A percentile compares a stretch with the other conserved stretches of the same genome.
phyloP scores from a whole-genome alignment of 2,329 filamentous ascomycete genomes.

The Neonectria magnoliae region DNA sequence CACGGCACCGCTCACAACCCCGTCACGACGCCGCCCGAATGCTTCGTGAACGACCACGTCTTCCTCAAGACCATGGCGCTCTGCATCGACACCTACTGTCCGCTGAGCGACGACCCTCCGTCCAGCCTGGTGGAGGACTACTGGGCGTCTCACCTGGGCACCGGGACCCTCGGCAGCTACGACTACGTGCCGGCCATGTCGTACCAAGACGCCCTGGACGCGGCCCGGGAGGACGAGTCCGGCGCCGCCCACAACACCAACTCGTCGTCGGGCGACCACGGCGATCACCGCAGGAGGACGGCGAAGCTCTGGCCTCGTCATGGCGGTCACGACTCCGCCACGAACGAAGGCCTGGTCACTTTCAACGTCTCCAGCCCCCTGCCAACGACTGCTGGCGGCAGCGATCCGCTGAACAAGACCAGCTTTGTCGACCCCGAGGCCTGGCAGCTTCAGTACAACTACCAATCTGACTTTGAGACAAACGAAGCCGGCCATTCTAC shows the following conservation, averaged over 20 bases:
- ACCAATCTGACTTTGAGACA: constrained; percentile 61
- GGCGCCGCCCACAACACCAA: background rate
- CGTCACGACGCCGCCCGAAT: constrained; percentile 39
- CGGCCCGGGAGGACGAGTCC: constrained; percentile 36
- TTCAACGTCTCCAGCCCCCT: constrained; percentile 26
- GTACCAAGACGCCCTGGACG: constrained; percentile 41
- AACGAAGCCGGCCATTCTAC: constrained; percentile 48
- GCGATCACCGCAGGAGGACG: too few relatives aligned
- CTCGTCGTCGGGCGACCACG: too few relatives aligned
- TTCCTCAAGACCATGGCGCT: constrained; percentile 48
- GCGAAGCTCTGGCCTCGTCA: constrained; percentile 23
- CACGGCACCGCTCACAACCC: constrained; percentile 41
- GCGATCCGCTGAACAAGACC: constrained; percentile 44
- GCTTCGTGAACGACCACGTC: constrained; percentile 42
- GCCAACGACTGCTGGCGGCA: constrained; percentile 35
- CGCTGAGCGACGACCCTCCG: constrained; percentile 31
- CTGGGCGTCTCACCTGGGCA: constrained; percentile 44
- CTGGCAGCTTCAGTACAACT: constrained; percentile 58
- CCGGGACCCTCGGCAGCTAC: constrained; percentile 40
- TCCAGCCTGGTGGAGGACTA: constrained; percentile 38
- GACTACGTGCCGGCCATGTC: constrained; percentile 41
- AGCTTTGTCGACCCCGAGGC: constrained; percentile 43
- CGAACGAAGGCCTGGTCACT: constrained; percentile 11
- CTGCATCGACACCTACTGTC: constrained; percentile 48
- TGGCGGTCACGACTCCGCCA: constrained; percentile 5